Conservation (phyloP, 2,329 filamentous ascomycete species). For the Aspergillus fumigatiaffinis region DNA sequence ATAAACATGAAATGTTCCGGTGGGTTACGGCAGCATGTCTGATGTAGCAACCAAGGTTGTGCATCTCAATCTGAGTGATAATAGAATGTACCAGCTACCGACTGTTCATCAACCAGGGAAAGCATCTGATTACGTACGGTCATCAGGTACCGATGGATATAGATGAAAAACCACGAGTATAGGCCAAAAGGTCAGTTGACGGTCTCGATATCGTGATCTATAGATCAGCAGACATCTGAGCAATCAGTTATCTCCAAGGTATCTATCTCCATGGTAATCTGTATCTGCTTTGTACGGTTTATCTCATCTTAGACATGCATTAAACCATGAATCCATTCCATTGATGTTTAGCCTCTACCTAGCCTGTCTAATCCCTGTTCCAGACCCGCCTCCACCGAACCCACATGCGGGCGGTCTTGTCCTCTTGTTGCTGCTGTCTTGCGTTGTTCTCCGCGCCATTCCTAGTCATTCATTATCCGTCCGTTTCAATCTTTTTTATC, state of each 20-base stretch:
- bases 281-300: neutral
- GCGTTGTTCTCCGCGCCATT: conserved; percentile 1
- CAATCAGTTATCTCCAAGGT: neutral
- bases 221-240: neutral
- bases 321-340: neutral
- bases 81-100: neutral
- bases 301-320: no score
- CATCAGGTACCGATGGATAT: neutral
- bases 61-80: neutral
- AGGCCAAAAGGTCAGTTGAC: neutral
- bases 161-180: neutral
- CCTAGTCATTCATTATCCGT: conserved; percentile 7
- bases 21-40: neutral
- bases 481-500: conserved; percentile 7
- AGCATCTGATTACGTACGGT: neutral
- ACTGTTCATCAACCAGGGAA: neutral
- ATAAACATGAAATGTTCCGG: neutral
- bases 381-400: neutral
- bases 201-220: neutral
- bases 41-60: neutral
- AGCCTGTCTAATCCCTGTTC: neutral
- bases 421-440: neutral
- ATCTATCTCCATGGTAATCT: neutral
- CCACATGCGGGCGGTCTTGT: neutral
- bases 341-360: neutral